A percentile compares a stretch with the other conserved stretches of the same genome.
phyloP scores from a whole-genome alignment of 2,329 filamentous ascomycete genomes.

The Penicillium sp. region DNA sequence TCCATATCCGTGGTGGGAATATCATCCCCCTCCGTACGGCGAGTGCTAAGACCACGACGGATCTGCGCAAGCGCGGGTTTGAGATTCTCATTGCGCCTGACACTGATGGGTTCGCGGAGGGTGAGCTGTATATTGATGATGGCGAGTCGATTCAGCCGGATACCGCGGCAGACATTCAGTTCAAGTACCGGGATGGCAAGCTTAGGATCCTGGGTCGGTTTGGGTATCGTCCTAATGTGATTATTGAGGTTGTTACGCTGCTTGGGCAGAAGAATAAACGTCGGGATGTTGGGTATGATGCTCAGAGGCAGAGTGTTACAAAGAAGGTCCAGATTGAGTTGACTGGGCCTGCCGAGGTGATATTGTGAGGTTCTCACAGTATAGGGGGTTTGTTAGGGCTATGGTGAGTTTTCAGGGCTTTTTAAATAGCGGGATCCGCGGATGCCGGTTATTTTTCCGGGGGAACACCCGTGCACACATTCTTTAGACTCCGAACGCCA shows the following conservation, averaged over 20 bases:
- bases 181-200: conserved; percentile 55
- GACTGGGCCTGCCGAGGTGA: conserved; percentile 20
- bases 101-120: conserved; percentile 59
- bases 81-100: conserved; percentile 67
- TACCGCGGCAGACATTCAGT: conserved; percentile 56
- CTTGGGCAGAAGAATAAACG: conserved; percentile 24
- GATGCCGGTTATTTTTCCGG: neutral
- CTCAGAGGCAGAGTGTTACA: conserved; percentile 20
- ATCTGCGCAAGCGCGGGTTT: conserved; percentile 62
- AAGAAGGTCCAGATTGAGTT: conserved; percentile 25
- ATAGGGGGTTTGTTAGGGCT: neutral
- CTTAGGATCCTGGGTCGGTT: conserved; percentile 34
- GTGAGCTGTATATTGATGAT: conserved; percentile 74
- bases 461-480: neutral
- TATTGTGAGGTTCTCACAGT: conserved; percentile 1
- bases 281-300: conserved; percentile 14
- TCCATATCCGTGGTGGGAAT: conserved; percentile 61
- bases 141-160: conserved; percentile 64
- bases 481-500: neutral
- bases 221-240: conserved; percentile 25
- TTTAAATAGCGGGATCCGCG: neutral
- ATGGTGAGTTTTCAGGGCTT: neutral
- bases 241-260: conserved; percentile 35
- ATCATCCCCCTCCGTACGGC: conserved; percentile 57
- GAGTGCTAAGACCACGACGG: conserved; percentile 60